Evolutionary conservation across 2,329 filamentous ascomycete species (phyloP).

Genomic region (Xylariaceae sp.): DNA sequence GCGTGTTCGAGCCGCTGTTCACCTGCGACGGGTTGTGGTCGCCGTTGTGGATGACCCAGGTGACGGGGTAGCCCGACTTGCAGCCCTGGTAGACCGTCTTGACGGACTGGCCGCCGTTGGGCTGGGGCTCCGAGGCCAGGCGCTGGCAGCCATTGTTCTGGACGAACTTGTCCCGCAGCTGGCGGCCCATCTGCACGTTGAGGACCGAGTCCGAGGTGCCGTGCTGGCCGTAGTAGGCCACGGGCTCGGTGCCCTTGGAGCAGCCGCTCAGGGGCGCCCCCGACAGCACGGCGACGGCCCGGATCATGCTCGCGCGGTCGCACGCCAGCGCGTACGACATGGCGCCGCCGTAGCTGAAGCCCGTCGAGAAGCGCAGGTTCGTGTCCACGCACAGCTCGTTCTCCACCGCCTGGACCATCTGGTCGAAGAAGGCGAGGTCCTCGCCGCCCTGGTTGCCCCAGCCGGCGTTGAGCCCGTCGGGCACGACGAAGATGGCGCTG

Average conservation of each 20-base stretch:
- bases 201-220: constrained; percentile 3
- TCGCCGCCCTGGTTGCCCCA: constrained; percentile 1
- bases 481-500: constrained; percentile 1
- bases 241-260: background rate
- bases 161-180: constrained; percentile 1
- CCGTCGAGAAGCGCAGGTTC: constrained; percentile 1
- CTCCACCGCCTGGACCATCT: background rate
- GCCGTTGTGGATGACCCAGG: constrained; percentile 1
- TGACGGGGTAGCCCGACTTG: background rate
- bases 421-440: constrained; percentile 1
- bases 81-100: constrained; percentile 2
- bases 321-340: constrained; percentile 2
- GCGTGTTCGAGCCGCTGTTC: background rate
- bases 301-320: background rate
- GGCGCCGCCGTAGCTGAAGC: constrained; percentile 1
- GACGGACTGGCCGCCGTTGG: background rate
- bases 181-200: background rate
- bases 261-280: background rate
- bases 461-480: constrained; percentile 1
- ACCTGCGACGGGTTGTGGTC: constrained; percentile 3
- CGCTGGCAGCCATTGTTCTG: constrained; percentile 1
- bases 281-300: constrained; percentile 1
- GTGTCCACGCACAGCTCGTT: background rate
- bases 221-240: constrained; percentile 2
- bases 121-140: constrained; percentile 1